Conservation (phyloP, 2,329 filamentous ascomycete genomes). For the Tympanopsis confertula region DNA sequence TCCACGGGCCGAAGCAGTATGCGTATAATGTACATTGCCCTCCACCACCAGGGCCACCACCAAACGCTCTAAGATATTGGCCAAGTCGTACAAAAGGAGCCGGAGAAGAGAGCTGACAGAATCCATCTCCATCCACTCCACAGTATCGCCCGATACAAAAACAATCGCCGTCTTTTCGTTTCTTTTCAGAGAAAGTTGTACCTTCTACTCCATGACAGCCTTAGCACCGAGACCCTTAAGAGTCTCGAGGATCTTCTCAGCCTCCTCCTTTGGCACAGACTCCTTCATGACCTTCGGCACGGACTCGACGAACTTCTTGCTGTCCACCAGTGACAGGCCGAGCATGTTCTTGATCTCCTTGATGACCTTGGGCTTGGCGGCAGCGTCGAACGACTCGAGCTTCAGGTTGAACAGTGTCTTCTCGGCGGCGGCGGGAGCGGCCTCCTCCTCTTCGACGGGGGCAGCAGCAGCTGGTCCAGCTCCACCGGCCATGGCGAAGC, state of each 20-base stretch:
- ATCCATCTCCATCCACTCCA: not conserved
- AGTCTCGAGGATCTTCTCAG: slow-evolving; percentile 92
- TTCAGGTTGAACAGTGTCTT: slow-evolving; percentile 96
- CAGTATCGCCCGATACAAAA: not conserved
- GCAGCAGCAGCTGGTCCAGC: slow-evolving; percentile 50
- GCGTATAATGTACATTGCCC: not conserved
- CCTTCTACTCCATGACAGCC: slow-evolving; percentile 73
- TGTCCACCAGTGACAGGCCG: slow-evolving; percentile 90
- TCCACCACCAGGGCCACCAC: not conserved
- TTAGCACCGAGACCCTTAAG: slow-evolving; percentile 89
- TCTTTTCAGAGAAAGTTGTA: too few relatives aligned
- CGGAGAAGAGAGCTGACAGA: not conserved
- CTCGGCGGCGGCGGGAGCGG: slow-evolving; percentile 80
- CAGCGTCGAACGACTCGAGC: slow-evolving; percentile 77
- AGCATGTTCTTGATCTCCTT: slow-evolving; percentile 98
- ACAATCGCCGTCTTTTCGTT: too few relatives aligned
- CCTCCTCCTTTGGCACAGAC: slow-evolving; percentile 95
- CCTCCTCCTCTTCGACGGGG: slow-evolving; percentile 73
- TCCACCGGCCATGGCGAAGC: slow-evolving; percentile 51
- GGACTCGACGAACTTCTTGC: slow-evolving; percentile 99
- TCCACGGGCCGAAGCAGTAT: too few relatives aligned
- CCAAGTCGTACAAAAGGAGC: not conserved
- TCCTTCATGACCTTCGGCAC: slow-evolving; percentile 99
- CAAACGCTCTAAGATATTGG: too few relatives aligned
- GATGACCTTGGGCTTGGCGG: slow-evolving; percentile 95